A percentile compares a stretch with the other conserved stretches of the same genome.
Conservation (phyloP, 805 yeast species). For the Pichia rugopelliculosa region DNA sequence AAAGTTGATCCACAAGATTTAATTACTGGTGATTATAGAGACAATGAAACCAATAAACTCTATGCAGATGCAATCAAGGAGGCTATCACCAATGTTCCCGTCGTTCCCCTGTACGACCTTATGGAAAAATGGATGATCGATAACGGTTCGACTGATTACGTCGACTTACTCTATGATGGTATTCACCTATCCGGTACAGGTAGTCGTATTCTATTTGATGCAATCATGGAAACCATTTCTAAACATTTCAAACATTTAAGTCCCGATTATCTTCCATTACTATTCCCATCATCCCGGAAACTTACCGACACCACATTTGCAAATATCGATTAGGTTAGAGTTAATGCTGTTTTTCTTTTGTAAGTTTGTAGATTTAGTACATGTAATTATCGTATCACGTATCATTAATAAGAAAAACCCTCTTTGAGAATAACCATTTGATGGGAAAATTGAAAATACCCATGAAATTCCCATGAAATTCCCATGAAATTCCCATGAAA, state of each 20-base stretch:
- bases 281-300: slow-evolving; percentile 19
- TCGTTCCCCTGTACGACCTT: slow-evolving; percentile 31
- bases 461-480: no score
- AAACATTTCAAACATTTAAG: slow-evolving; percentile 26
- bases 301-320: slow-evolving; percentile 4
- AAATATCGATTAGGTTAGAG: background rate
- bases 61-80: slow-evolving; percentile 46
- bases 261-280: slow-evolving; percentile 15
- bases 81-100: slow-evolving; percentile 34
- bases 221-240: slow-evolving; percentile 26
- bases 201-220: slow-evolving; percentile 32
- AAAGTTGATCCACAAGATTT: slow-evolving; percentile 28
- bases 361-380: no score
- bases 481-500: no score
- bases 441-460: no score
- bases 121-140: slow-evolving; percentile 7
- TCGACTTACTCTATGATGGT: slow-evolving; percentile 34
- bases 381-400: no score
- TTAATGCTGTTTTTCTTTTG: no score
- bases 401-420: no score
- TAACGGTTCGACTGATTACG: slow-evolving; percentile 3
- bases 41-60: slow-evolving; percentile 34
- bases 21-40: slow-evolving; percentile 36
- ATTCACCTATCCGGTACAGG: slow-evolving; percentile 36
- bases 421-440: no score